phyloP scores from a whole-genome alignment of 768 basidiomycete genomes.

The Lyophyllum decastes region DNA sequence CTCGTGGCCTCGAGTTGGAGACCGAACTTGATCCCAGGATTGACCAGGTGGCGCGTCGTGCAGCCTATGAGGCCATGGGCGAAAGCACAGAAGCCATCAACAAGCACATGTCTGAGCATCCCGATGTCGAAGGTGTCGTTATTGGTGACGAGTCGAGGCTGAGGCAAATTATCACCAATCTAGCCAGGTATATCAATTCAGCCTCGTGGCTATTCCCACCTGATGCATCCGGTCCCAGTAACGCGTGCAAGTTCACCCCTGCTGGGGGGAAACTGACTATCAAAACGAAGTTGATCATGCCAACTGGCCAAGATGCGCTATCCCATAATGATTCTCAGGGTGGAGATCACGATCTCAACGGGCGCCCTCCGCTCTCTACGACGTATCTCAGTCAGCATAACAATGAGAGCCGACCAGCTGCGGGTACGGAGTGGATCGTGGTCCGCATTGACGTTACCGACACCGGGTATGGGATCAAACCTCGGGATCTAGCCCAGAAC shows the following conservation, averaged over 20 bases:
- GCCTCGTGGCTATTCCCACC: neutral
- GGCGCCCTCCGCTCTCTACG: slow-evolving; percentile 38
- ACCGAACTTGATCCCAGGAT: slow-evolving; percentile 70
- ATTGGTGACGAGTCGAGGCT: slow-evolving; percentile 84
- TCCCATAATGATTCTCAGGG: neutral
- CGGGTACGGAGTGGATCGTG: slow-evolving; percentile 61
- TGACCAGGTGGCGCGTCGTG: slow-evolving; percentile 63
- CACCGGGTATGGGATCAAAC: slow-evolving; percentile 58
- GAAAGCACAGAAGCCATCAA: slow-evolving; percentile 42
- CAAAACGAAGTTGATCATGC: slow-evolving; percentile 59
- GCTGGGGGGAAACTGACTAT: slow-evolving; percentile 68
- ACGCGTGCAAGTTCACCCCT: slow-evolving; percentile 81
- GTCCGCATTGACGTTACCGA: slow-evolving; percentile 86
- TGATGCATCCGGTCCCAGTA: slow-evolving; percentile 38
- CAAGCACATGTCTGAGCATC: slow-evolving; percentile 42
- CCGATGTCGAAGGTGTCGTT: slow-evolving; percentile 65
- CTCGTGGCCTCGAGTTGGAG: slow-evolving; percentile 64
- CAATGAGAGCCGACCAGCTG: slow-evolving; percentile 36
- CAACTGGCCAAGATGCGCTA: slow-evolving; percentile 13
- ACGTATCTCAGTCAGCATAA: slow-evolving; percentile 53
- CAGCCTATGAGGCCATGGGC: slow-evolving; percentile 62
- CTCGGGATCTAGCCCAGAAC: slow-evolving; percentile 63
- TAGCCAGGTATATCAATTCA: slow-evolving; percentile 56
- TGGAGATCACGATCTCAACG: slow-evolving; percentile 14
- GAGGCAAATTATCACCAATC: slow-evolving; percentile 81